phyloP scores from a whole-genome alignment of 345 rosid genomes.

The Carallia pectinifolia region DNA sequence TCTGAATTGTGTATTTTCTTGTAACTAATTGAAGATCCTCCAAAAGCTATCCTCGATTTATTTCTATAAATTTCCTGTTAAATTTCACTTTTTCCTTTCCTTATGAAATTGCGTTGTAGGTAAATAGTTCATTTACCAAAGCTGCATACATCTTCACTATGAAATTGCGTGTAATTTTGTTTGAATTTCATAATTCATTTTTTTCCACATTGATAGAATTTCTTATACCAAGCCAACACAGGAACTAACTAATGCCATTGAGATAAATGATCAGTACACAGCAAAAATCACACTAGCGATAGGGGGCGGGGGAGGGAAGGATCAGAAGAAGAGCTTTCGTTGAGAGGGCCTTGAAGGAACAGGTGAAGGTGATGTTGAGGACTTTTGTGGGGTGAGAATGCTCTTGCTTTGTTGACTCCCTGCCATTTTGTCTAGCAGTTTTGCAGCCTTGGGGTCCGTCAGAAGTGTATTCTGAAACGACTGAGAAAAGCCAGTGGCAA shows the following conservation, averaged over 20 bases:
- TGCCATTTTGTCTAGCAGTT: constrained; percentile 48
- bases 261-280: constrained; percentile 37
- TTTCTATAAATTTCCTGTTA: constrained; percentile 16
- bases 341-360: constrained; percentile 51
- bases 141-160: too few species aligned
- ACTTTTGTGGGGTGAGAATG: constrained; percentile 43
- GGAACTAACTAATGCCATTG: constrained; percentile 6
- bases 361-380: constrained; percentile 45
- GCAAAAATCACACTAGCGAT: constrained; percentile 1
- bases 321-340: constrained; percentile 76
- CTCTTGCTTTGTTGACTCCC: constrained; percentile 61
- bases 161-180: too few species aligned
- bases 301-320: background rate
- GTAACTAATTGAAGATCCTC: constrained; percentile 28
- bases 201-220: too few species aligned
- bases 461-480: constrained; percentile 86
- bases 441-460: constrained; percentile 71
- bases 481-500: constrained; percentile 95
- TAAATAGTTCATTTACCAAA: too few species aligned
- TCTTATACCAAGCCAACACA: background rate
- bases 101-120: too few species aligned
- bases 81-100: background rate
- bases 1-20: constrained; percentile 64
- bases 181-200: too few species aligned
- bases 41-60: background rate